Evolutionary conservation across 805 yeast genomes (phyloP).

Genomic region (Candida railenensis): DNA sequence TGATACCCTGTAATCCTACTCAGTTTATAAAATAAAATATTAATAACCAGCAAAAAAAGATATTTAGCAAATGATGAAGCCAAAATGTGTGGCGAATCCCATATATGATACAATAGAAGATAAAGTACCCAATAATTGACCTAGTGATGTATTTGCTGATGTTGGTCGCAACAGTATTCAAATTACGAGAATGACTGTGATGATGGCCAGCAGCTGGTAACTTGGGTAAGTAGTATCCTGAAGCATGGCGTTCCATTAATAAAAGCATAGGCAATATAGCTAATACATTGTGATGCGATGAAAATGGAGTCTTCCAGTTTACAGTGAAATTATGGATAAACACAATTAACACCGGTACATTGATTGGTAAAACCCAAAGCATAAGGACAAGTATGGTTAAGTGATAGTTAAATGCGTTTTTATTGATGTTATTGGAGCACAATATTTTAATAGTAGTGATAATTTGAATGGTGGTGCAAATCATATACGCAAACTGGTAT

Average conservation of each 20-base stretch:
- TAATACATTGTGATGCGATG: conserved; percentile 80
- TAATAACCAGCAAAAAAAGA: conserved; percentile 55
- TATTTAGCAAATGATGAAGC: conserved; percentile 75
- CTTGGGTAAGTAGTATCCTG: conserved; percentile 48
- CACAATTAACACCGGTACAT: conserved; percentile 74
- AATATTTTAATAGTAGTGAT: conserved; percentile 44
- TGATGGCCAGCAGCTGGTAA: conserved; percentile 10
- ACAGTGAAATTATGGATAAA: conserved; percentile 77
- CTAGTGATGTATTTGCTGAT: conserved; percentile 15
- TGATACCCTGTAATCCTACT: too few species aligned
- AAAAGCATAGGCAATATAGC: conserved; percentile 73
- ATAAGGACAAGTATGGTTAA: conserved; percentile 62
- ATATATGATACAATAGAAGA: conserved; percentile 62
- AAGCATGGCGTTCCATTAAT: conserved; percentile 52
- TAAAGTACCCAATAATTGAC: conserved; percentile 47
- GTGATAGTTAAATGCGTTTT: conserved; percentile 55
- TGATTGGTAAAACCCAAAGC: conserved; percentile 78
- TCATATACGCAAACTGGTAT: conserved; percentile 72
- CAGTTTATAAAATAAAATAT: conserved; percentile 4
- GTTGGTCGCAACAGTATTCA: conserved; percentile 6
- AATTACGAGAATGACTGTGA: background rate
- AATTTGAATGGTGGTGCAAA: conserved; percentile 58
- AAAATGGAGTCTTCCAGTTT: conserved; percentile 80
- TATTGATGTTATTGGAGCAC: conserved; percentile 6
- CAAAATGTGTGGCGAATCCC: conserved; percentile 84